A percentile compares a stretch with the other conserved stretches of the same genome.
Evolutionary conservation across 2,329 filamentous ascomycete species (phyloP).

Genomic region (Whalleya microplaca): DNA sequence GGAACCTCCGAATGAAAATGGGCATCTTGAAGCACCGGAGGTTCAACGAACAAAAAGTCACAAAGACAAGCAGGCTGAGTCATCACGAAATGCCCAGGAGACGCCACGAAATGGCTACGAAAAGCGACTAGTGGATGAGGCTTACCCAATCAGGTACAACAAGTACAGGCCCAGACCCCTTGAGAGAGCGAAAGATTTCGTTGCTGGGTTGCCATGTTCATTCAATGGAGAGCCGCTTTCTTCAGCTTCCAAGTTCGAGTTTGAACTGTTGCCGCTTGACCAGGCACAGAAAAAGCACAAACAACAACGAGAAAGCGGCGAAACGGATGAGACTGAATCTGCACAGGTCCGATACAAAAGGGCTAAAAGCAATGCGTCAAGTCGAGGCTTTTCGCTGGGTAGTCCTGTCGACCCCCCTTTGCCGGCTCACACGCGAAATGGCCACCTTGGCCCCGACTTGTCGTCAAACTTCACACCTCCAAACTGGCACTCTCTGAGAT

Average conservation of each 20-base stretch:
- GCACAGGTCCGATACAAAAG: constrained; percentile 16
- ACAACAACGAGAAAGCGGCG: constrained; percentile 29
- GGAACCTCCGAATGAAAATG: background rate
- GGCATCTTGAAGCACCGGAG: background rate
- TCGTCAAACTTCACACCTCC: constrained; percentile 17
- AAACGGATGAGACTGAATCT: constrained; percentile 31
- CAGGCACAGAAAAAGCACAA: constrained; percentile 31
- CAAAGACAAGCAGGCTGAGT: background rate
- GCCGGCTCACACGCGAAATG: constrained; percentile 5
- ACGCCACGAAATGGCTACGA: background rate
- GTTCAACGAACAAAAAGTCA: background rate
- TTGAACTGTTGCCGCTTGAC: constrained; percentile 33
- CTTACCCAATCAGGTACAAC: constrained; percentile 8
- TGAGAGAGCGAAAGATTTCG: constrained; percentile 11
- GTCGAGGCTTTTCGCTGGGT: background rate
- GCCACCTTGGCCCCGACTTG: constrained; percentile 6
- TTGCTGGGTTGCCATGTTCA: constrained; percentile 2
- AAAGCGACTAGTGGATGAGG: constrained; percentile 10
- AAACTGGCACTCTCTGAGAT: background rate
- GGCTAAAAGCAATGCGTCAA: constrained; percentile 14
- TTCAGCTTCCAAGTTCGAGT: constrained; percentile 30
- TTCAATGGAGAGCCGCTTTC: constrained; percentile 19
- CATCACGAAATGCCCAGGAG: background rate
- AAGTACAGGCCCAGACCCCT: background rate
- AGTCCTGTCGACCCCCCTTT: constrained; percentile 13